phyloP scores from a whole-genome alignment of 352 stramenopile genomes.

The Globisporangium abappressorium region DNA sequence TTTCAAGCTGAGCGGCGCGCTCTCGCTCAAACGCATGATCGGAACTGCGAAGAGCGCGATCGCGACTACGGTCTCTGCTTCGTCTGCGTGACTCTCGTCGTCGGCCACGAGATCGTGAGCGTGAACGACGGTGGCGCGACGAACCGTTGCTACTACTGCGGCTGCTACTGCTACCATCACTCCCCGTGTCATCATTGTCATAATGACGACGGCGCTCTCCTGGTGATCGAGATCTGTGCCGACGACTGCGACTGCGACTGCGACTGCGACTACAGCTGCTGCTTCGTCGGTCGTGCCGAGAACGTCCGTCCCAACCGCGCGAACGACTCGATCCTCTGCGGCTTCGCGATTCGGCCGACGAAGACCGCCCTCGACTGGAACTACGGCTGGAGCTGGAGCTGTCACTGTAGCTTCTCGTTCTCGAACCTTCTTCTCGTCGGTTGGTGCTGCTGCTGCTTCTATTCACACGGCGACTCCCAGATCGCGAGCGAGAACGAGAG shows the following conservation, averaged over 20 bases:
- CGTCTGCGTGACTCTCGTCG: constrained; percentile 2
- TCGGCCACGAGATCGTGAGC: constrained; percentile 10
- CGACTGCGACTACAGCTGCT: constrained; percentile 17
- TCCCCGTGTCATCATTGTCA: constrained; percentile 14
- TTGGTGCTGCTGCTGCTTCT: constrained; percentile 9
- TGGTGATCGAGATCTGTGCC: constrained; percentile 13
- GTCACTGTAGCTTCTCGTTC: constrained; percentile 10
- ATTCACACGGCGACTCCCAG: constrained; percentile 13
- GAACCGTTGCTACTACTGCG: constrained; percentile 9
- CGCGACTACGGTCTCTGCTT: constrained; percentile 1
- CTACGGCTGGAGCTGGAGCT: constrained; percentile 35
- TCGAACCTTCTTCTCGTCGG: constrained; percentile 11
- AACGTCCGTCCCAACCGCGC: neutral
- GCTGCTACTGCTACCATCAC: constrained; percentile 6
- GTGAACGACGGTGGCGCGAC: constrained; percentile 3
- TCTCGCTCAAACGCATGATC: neutral
- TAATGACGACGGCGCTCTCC: constrained; percentile 15
- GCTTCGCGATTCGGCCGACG: constrained; percentile 8
- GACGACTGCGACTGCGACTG: constrained; percentile 28
- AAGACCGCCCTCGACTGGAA: constrained; percentile 23
- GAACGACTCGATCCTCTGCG: constrained; percentile 9
- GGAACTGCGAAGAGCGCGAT: neutral
- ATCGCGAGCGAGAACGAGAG: constrained; percentile 23
- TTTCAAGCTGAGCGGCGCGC: neutral
- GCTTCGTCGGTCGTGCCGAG: neutral